These are phyloP conservation scores for Podospora bellae-mahoneyi DNA, from an alignment of 495 filamentous ascomycete species.

Conservation along the genomic window DNA sequence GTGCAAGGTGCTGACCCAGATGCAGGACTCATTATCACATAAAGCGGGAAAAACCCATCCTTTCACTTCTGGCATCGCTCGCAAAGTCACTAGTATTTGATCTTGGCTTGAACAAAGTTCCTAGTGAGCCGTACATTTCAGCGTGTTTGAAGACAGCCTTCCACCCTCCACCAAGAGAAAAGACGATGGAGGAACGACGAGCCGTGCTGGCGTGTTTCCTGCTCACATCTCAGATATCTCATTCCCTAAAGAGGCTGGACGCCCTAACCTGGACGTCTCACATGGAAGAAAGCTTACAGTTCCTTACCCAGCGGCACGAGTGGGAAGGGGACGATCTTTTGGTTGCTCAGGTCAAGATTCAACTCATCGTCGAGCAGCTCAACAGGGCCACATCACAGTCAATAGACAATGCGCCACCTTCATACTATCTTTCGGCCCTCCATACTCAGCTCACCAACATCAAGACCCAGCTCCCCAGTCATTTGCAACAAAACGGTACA, in stretches of 20 bases:
- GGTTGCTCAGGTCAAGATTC: slow-evolving; percentile 42
- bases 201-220: slow-evolving; percentile 54
- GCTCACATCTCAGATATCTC: slow-evolving; percentile 46
- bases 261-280: slow-evolving; percentile 51
- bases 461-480: slow-evolving; percentile 34
- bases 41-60: slow-evolving; percentile 33
- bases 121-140: slow-evolving; percentile 29
- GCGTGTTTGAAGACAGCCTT: slow-evolving; percentile 16
- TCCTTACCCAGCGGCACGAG: slow-evolving; percentile 45
- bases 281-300: slow-evolving; percentile 50
- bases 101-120: slow-evolving; percentile 52
- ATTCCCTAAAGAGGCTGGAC: slow-evolving; percentile 41
- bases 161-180: slow-evolving; percentile 25
- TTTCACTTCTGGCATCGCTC: slow-evolving; percentile 47
- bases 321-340: slow-evolving; percentile 51
- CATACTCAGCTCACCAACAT: slow-evolving; percentile 42
- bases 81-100: slow-evolving; percentile 52
- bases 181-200: slow-evolving; percentile 52
- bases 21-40: slow-evolving; percentile 19
- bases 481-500: slow-evolving; percentile 37
- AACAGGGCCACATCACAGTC: slow-evolving; percentile 28
- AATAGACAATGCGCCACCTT: slow-evolving; percentile 34
- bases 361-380: slow-evolving; percentile 34
- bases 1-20: neutral
- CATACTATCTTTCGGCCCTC: slow-evolving; percentile 46